phyloP scores from a whole-genome alignment of 768 basidiomycete species.

The Cyclocybe cylindracea region DNA sequence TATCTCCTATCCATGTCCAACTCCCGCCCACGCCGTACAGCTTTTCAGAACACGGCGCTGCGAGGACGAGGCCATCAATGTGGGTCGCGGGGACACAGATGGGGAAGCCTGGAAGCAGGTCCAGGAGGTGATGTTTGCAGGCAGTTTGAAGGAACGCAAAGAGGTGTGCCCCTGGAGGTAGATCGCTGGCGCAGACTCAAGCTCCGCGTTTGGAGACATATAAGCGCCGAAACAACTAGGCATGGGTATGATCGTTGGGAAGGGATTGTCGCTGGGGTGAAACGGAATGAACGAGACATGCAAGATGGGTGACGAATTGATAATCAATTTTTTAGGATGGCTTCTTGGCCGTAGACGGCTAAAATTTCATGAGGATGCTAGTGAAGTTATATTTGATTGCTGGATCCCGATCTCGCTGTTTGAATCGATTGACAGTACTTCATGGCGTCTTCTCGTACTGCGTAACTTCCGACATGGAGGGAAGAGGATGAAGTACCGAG shows the following conservation, averaged over 20 bases:
- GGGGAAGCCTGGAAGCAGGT: conserved; percentile 17
- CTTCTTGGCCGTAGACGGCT: conserved; percentile 23
- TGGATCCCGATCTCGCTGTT: conserved; percentile 13
- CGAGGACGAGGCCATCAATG: conserved; percentile 27
- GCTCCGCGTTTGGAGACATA: conserved; percentile 1
- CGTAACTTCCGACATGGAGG: conserved; percentile 8
- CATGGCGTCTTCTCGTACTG: conserved; percentile 11
- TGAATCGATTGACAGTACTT: conserved; percentile 21
- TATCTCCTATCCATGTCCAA: too few relatives aligned
- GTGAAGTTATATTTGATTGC: too few relatives aligned
- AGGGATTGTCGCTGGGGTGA: conserved; percentile 22
- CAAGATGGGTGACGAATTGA: conserved; percentile 21
- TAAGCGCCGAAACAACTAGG: conserved; percentile 22
- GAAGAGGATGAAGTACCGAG: too few relatives aligned
- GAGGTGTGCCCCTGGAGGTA: conserved; percentile 25
- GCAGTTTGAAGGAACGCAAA: conserved; percentile 20
- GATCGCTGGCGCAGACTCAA: conserved; percentile 13
- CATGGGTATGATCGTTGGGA: conserved; percentile 27
- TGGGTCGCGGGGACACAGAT: conserved; percentile 26
- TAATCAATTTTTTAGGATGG: conserved; percentile 18
- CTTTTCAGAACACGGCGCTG: conserved; percentile 11
- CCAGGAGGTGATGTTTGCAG: conserved; percentile 4
- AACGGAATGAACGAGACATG: conserved; percentile 26
- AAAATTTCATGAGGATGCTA: too few relatives aligned
- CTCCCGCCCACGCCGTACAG: too few relatives aligned